Evolutionary conservation across 1,284 basidiomycete species (phyloP).

Genomic region (Macrocystidia cucumis): DNA sequence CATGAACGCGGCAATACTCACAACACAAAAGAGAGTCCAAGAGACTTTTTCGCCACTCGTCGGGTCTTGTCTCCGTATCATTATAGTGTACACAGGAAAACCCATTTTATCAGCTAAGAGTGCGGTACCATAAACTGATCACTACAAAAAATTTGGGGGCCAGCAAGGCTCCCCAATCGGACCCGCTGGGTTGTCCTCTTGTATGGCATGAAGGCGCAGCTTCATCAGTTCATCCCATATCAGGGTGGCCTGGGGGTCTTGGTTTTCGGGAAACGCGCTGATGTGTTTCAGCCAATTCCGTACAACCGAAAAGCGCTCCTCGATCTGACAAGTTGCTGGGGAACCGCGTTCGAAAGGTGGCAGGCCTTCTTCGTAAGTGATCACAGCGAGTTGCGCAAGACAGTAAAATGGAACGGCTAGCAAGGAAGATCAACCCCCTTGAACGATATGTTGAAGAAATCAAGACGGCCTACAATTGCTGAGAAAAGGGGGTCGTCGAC

Average conservation of each 20-base stretch:
- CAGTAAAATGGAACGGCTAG: constrained; percentile 52
- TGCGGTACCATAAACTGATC: no score
- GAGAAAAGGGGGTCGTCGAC: constrained; percentile 37
- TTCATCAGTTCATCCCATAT: constrained; percentile 51
- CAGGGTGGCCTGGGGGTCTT: constrained; percentile 36
- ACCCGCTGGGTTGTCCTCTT: no score
- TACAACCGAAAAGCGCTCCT: constrained; percentile 42
- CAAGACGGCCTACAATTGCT: constrained; percentile 18
- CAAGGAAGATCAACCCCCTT: no score
- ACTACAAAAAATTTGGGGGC: no score
- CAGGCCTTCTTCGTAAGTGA: constrained; percentile 41
- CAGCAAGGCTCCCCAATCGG: no score
- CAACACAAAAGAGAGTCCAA: no score
- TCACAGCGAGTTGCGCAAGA: constrained; percentile 46
- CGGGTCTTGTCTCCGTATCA: no score
- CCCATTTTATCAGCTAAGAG: no score
- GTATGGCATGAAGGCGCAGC: constrained; percentile 32
- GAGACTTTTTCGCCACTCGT: no score
- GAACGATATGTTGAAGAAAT: no score
- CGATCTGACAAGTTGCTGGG: constrained; percentile 26
- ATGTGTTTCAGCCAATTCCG: constrained; percentile 51
- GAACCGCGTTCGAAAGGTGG: constrained; percentile 31
- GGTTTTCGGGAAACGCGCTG: constrained; percentile 35
- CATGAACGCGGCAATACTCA: no score
- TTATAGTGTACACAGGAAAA: no score